Evolutionary conservation across 75 land plant genomes (phyloP).

Genomic region (Cryptomeria japonica): DNA sequence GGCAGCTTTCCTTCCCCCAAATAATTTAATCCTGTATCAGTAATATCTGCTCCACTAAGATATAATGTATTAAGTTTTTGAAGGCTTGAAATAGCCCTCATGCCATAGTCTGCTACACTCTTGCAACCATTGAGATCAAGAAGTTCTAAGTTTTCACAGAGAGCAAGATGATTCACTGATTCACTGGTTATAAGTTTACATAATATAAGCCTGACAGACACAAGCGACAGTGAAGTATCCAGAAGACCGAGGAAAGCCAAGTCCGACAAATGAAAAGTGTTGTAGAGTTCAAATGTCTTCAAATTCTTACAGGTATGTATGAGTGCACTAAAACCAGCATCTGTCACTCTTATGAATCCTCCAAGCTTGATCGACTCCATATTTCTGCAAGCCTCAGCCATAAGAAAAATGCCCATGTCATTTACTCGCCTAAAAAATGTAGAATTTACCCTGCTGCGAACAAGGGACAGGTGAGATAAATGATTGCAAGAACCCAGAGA

Average conservation of each 20-base stretch:
- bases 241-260: constrained; percentile 62
- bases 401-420: constrained; percentile 72
- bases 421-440: constrained; percentile 59
- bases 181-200: constrained; percentile 65
- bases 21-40: constrained; percentile 46
- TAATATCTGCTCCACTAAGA: constrained; percentile 60
- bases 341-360: constrained; percentile 82
- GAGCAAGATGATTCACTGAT: constrained; percentile 40
- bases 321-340: constrained; percentile 71
- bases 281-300: constrained; percentile 61
- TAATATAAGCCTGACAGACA: constrained; percentile 44
- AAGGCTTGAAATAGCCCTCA: constrained; percentile 45
- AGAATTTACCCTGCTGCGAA: constrained; percentile 31
- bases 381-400: constrained; percentile 52
- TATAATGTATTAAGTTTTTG: constrained; percentile 39
- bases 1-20: constrained; percentile 43
- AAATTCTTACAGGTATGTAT: constrained; percentile 53
- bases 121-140: constrained; percentile 66
- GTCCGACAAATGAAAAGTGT: constrained; percentile 57
- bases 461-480: constrained; percentile 49
- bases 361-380: constrained; percentile 69
- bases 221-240: constrained; percentile 34
- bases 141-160: constrained; percentile 42
- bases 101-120: constrained; percentile 63
- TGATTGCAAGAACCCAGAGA: constrained; percentile 30